These are phyloP conservation scores for Esteya vermicola DNA, from an alignment of 2,329 filamentous ascomycete species.

Conservation along the genomic window DNA sequence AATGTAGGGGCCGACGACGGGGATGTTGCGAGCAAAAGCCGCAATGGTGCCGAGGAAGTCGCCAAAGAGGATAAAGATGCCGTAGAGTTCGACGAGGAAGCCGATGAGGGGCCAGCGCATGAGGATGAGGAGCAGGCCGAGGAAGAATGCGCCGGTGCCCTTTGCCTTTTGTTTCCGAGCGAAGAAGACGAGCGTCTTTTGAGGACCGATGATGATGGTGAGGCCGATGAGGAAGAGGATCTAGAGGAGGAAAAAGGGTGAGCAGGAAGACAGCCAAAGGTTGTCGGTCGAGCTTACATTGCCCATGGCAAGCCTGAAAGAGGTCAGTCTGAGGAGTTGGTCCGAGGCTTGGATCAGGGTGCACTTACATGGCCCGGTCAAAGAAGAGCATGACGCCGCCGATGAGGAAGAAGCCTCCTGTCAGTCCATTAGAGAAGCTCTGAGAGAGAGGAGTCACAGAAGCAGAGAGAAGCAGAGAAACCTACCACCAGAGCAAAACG, in stretches of 20 bases:
- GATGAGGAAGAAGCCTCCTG: conserved; percentile 88
- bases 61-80: conserved; percentile 84
- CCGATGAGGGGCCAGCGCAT: conserved; percentile 83
- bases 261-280: background rate
- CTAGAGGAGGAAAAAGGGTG: conserved; percentile 26
- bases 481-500: conserved; percentile 95
- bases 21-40: conserved; percentile 71
- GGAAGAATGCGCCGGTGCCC: conserved; percentile 77
- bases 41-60: conserved; percentile 92
- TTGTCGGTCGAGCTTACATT: conserved; percentile 45
- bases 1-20: conserved; percentile 77
- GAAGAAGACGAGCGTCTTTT: conserved; percentile 91
- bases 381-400: conserved; percentile 95
- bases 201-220: conserved; percentile 83
- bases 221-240: conserved; percentile 97
- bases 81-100: conserved; percentile 83
- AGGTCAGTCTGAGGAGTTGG: conserved; percentile 1
- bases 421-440: too few species aligned
- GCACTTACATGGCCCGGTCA: conserved; percentile 76
- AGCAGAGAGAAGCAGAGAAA: conserved; percentile 15
- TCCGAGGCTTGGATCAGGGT: too few species aligned
- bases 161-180: conserved; percentile 83
- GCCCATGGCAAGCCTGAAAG: conserved; percentile 79
- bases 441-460: too few species aligned
- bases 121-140: conserved; percentile 72